phyloP scores from a whole-genome alignment of 2,329 filamentous ascomycete genomes.

The Stachybotrys elegans region DNA sequence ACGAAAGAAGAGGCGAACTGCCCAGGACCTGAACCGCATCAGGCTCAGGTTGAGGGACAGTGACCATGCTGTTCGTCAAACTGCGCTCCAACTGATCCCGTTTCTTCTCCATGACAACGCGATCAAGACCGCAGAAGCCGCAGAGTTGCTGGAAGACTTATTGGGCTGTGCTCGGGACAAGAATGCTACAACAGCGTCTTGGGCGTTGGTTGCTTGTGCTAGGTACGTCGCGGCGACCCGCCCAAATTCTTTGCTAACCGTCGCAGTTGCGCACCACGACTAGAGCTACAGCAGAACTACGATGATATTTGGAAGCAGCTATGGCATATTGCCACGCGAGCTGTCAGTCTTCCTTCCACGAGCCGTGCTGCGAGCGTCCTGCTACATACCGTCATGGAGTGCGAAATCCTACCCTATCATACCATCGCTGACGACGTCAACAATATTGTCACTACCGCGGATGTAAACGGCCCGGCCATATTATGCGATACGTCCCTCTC shows the following conservation, averaged over 20 bases:
- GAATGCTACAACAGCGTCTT: constrained; percentile 60
- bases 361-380: constrained; percentile 75
- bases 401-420: constrained; percentile 62
- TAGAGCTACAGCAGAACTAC: constrained; percentile 27
- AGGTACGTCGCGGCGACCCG: constrained; percentile 63
- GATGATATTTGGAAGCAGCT: constrained; percentile 59
- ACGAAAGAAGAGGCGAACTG: constrained; percentile 46
- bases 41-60: constrained; percentile 41
- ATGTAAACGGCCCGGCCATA: constrained; percentile 73
- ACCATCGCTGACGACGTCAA: constrained; percentile 65
- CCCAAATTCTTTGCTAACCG: constrained; percentile 13
- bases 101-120: constrained; percentile 47
- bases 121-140: constrained; percentile 45
- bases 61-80: constrained; percentile 39
- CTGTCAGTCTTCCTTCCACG: constrained; percentile 62
- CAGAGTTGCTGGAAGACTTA: constrained; percentile 53
- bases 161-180: constrained; percentile 63
- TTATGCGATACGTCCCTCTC: constrained; percentile 75
- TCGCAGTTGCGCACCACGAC: constrained; percentile 24
- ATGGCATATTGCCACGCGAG: constrained; percentile 71
- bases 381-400: constrained; percentile 62
- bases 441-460: constrained; percentile 68
- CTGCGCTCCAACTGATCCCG: constrained; percentile 52
- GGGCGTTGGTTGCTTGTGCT: constrained; percentile 79
- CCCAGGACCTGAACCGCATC: constrained; percentile 38